Conservation (phyloP, 768 basidiomycete species). For the Amanita phalloides region DNA sequence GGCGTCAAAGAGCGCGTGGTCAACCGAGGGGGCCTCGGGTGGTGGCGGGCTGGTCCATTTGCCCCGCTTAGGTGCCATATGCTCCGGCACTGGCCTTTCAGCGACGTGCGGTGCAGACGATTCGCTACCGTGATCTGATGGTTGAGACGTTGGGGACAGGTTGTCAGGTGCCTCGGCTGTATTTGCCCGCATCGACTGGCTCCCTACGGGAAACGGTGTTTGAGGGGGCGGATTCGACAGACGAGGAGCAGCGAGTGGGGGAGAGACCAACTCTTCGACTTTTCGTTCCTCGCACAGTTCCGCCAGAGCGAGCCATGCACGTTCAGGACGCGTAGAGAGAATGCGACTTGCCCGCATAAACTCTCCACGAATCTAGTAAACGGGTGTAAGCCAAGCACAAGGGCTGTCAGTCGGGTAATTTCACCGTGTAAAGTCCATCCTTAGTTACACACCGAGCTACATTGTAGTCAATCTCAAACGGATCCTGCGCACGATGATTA, state of each 20-base stretch:
- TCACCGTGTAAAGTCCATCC: slow-evolving; percentile 89
- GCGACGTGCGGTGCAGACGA: slow-evolving; percentile 15
- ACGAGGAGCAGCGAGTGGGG: slow-evolving; percentile 30
- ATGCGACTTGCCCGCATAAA: slow-evolving; percentile 95
- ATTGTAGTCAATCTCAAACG: slow-evolving; percentile 94
- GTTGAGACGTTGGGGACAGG: slow-evolving; percentile 43
- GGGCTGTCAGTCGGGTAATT: slow-evolving; percentile 3
- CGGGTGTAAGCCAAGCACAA: slow-evolving; percentile 5
- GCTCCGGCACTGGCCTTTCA: slow-evolving; percentile 45
- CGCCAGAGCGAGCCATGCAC: slow-evolving; percentile 72
- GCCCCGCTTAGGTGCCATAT: slow-evolving; percentile 72
- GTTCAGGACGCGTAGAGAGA: slow-evolving; percentile 66
- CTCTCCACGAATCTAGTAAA: slow-evolving; percentile 83
- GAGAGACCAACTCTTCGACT: slow-evolving; percentile 47
- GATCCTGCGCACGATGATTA: slow-evolving; percentile 53
- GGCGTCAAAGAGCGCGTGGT: slow-evolving; percentile 56
- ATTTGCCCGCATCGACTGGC: slow-evolving; percentile 40
- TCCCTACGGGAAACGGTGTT: slow-evolving; percentile 59
- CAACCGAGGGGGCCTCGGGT: slow-evolving; percentile 58
- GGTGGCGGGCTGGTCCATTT: slow-evolving; percentile 86
- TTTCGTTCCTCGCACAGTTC: slow-evolving; percentile 89
- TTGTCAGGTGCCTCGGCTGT: slow-evolving; percentile 32
- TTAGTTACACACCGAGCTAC: slow-evolving; percentile 94
- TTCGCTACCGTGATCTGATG: slow-evolving; percentile 31
- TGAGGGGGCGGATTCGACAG: slow-evolving; percentile 51